Evolutionary conservation across 495 filamentous ascomycete genomes (phyloP).

Genomic region (Talaromyces borbonicus): DNA sequence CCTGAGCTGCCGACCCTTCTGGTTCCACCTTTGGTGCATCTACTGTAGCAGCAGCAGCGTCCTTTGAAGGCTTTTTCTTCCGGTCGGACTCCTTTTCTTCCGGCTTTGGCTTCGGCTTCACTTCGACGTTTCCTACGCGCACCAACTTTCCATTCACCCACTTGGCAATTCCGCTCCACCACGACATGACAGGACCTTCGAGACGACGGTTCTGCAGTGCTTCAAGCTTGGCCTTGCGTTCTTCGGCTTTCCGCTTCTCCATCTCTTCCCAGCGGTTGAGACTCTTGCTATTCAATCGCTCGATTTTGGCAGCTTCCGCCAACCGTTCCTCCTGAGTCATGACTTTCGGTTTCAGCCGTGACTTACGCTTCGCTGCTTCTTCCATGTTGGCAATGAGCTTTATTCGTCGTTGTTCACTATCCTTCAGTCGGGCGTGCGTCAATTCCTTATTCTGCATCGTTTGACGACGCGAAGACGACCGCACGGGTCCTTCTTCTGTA

Average conservation of each 20-base stretch:
- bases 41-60: not conserved
- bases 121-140: conserved; percentile 59
- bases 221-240: conserved; percentile 68
- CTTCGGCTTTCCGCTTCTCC: conserved; percentile 77
- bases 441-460: conserved; percentile 78
- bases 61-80: conserved; percentile 24
- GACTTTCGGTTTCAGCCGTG: conserved; percentile 59
- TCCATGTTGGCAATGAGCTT: conserved; percentile 79
- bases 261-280: conserved; percentile 89
- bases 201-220: conserved; percentile 77
- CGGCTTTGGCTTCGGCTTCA: conserved; percentile 37
- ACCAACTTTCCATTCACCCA: conserved; percentile 67
- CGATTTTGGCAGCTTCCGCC: conserved; percentile 70
- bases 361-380: conserved; percentile 69
- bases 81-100: conserved; percentile 27
- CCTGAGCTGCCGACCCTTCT: not conserved
- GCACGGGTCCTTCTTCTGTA: conserved; percentile 64
- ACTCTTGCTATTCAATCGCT: conserved; percentile 80
- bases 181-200: conserved; percentile 82
- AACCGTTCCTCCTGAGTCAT: conserved; percentile 89
- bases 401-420: conserved; percentile 69
- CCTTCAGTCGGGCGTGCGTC: conserved; percentile 71
- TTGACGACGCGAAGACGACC: conserved; percentile 72
- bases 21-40: too few relatives aligned
- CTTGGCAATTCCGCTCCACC: conserved; percentile 81